Evolutionary conservation across 495 filamentous ascomycete genomes (phyloP), one percentile per base, ranked within the genome.

Genomic region (Rusavskia elegans): DNA sequence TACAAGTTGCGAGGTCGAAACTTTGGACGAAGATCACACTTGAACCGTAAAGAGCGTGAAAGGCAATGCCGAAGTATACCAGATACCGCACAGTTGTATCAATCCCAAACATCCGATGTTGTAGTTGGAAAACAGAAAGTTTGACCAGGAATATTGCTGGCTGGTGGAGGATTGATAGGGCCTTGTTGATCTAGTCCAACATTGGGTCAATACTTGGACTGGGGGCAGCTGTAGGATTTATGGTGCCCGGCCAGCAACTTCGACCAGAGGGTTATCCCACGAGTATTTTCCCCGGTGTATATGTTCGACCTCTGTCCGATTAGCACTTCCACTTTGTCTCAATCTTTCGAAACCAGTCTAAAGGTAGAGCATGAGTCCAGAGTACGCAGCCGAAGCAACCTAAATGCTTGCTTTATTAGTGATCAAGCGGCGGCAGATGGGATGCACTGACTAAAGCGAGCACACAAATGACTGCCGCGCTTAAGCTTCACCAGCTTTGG

Each of bases 81-180:
- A 50, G 16, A 20, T 36, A 20, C 25, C 45, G 32, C 13, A 54
- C 3, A 9, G 53, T 30, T 16, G 6, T 56, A 36, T 55, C 41
- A 37, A 55, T 13, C 10, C 0, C n/a, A 23, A 55, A 55, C 1
- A 55, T 55, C 20, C 45, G 45, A 13, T 50, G 17, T 21, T 50
- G 49, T 14, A 57, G 48, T n/a, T 49, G 46, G 21, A 55, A 23
- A 13, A 57, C 49, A 17, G 51, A 53, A 16, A 57, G 37, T 17
- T 51, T 57, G 21, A 50, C 55, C 16, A 57, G 55, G 19, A 55
- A 50, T 25, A 51, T 55, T 30, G 46, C 38, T 1, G 38, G 23
- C n/a, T n/a, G 11, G 42, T 51, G 45, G 20, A 37, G 13, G 19
- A 55, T 20, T 9, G 21, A 25, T 30, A 40, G 10, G 3, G 23